Evolutionary conservation across 139 green algal genomes (phyloP).

Genomic region (Tetraselmis chui): DNA sequence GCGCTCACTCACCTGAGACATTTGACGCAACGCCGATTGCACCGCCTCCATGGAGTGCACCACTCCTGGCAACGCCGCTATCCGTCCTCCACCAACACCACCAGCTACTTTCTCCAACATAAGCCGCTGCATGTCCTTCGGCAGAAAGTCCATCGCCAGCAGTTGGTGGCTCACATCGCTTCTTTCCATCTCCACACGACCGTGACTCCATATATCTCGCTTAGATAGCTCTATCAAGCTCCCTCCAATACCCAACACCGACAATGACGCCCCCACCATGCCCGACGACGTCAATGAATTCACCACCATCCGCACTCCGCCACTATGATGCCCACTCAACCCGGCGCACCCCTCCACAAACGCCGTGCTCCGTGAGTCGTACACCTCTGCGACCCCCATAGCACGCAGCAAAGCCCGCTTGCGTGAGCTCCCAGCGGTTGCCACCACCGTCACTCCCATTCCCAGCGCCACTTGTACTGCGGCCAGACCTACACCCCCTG

Average conservation of each 20-base stretch:
- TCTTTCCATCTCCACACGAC: constrained; percentile 35
- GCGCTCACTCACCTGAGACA: neutral
- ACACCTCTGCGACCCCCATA: constrained; percentile 36
- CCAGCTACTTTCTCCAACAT: neutral
- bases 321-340: constrained; percentile 11
- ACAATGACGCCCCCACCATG: constrained; percentile 62
- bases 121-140: neutral
- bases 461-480: constrained; percentile 44
- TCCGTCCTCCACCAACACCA: neutral
- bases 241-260: constrained; percentile 42
- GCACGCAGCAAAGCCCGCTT: constrained; percentile 60
- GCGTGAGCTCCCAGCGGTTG: constrained; percentile 57
- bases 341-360: constrained; percentile 41
- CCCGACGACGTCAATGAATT: constrained; percentile 82
- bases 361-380: constrained; percentile 47
- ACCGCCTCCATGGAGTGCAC: neutral
- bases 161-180: constrained; percentile 65
- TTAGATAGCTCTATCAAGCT: constrained; percentile 81
- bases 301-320: constrained; percentile 55
- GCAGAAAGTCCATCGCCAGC: constrained; percentile 83
- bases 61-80: neutral
- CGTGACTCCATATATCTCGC: constrained; percentile 73
- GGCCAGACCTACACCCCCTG: constrained; percentile 63
- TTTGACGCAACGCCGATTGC: neutral
- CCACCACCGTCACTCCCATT: constrained; percentile 37